Evolutionary conservation across 2,329 filamentous ascomycete genomes (phyloP).

Genomic region (Fusarium nodosum): DNA sequence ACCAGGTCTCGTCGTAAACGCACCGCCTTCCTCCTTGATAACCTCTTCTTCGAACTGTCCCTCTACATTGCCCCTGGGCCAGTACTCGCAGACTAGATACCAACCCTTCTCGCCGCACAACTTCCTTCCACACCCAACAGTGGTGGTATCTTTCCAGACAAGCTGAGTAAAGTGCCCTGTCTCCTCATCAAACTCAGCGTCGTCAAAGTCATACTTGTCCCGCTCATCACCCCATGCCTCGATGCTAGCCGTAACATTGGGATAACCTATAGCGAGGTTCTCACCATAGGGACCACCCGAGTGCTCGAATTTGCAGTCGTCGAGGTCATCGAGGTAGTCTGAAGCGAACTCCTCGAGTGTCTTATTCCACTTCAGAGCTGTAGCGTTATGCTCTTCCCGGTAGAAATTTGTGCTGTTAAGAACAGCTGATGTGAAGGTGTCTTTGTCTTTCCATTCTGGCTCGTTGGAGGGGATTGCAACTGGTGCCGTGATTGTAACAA

Average conservation of each 20-base stretch:
- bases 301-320: slow-evolving; percentile 66
- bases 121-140: slow-evolving; percentile 67
- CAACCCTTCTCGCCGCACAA: slow-evolving; percentile 66
- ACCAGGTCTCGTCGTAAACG: slow-evolving; percentile 24
- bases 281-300: slow-evolving; percentile 77
- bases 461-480: slow-evolving; percentile 55
- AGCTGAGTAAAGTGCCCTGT: slow-evolving; percentile 82
- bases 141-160: slow-evolving; percentile 75
- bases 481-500: slow-evolving; percentile 55
- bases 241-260: slow-evolving; percentile 70
- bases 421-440: slow-evolving; percentile 65
- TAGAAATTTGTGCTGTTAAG: slow-evolving; percentile 77
- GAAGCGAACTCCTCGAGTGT: slow-evolving; percentile 70
- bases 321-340: slow-evolving; percentile 60
- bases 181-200: slow-evolving; percentile 67
- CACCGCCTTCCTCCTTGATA: slow-evolving; percentile 36
- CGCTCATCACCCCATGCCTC: slow-evolving; percentile 73
- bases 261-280: slow-evolving; percentile 78
- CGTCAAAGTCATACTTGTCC: slow-evolving; percentile 68
- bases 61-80: slow-evolving; percentile 73
- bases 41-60: slow-evolving; percentile 62
- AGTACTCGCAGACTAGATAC: slow-evolving; percentile 80
- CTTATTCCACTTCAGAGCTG: slow-evolving; percentile 72
- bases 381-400: slow-evolving; percentile 72
- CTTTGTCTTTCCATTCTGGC: slow-evolving; percentile 51